A percentile compares a stretch with the other conserved stretches of the same genome.
phyloP scores from a whole-genome alignment of 2,329 filamentous ascomycete species.

The Cytospora piceae region DNA sequence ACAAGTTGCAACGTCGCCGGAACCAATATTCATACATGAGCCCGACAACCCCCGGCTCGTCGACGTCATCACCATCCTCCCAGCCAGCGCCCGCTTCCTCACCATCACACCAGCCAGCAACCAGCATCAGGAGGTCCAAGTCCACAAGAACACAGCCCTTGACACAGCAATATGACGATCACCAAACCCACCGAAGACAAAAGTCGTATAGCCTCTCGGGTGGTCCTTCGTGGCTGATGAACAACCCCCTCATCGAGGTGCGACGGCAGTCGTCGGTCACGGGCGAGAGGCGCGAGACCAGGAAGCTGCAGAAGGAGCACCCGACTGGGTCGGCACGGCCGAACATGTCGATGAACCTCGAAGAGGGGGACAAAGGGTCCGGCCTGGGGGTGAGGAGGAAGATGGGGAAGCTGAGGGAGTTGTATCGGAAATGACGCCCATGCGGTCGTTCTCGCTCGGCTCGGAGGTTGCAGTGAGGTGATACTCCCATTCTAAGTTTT shows the following conservation, averaged over 20 bases:
- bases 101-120: background rate
- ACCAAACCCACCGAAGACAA: slow-evolving; percentile 15
- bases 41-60: background rate
- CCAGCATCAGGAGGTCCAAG: slow-evolving; percentile 1
- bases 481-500: background rate
- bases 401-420: slow-evolving; percentile 26
- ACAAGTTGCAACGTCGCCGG: slow-evolving; percentile 24
- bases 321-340: slow-evolving; percentile 27
- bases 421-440: slow-evolving; percentile 23
- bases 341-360: slow-evolving; percentile 18
- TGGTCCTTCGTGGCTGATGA: slow-evolving; percentile 22
- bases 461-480: background rate
- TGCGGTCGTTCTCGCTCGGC: background rate
- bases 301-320: slow-evolving; percentile 30
- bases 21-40: slow-evolving; percentile 23
- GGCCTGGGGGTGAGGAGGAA: slow-evolving; percentile 27
- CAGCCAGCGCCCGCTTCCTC: slow-evolving; percentile 14
- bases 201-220: slow-evolving; percentile 21
- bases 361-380: slow-evolving; percentile 10
- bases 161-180: background rate
- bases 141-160: slow-evolving; percentile 3
- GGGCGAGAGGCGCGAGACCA: slow-evolving; percentile 28
- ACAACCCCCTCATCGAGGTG: slow-evolving; percentile 12
- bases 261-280: slow-evolving; percentile 22
- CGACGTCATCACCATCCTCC: slow-evolving; percentile 16